Conservation (phyloP, 345 rosid genomes). For the Hevea brasiliensis region DNA sequence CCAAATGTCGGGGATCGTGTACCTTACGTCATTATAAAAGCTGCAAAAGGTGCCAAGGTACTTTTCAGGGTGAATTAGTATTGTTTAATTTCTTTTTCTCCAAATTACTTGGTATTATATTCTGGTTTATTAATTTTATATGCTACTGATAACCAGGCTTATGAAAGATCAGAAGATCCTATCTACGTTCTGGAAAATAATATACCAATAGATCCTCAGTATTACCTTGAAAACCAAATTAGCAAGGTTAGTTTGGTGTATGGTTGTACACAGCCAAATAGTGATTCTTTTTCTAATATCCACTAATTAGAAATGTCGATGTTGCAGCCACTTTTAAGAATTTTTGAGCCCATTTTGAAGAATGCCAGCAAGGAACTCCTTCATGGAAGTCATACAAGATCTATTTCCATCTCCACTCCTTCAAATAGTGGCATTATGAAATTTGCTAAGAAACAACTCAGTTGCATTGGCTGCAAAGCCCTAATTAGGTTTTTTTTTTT, state of each 20-base stretch:
- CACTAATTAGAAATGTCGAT: constrained; percentile 17
- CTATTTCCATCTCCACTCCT: constrained; percentile 87
- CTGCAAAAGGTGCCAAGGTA: constrained; percentile 98
- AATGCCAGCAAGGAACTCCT: constrained; percentile 94
- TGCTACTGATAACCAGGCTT: constrained; percentile 55
- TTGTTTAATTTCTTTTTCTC: background rate
- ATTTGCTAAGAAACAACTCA: constrained; percentile 82
- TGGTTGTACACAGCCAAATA: constrained; percentile 8
- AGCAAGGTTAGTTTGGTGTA: constrained; percentile 62
- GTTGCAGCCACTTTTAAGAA: constrained; percentile 86
- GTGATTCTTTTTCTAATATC: background rate
- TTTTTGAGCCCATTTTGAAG: constrained; percentile 94
- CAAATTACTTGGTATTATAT: background rate
- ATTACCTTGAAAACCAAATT: constrained; percentile 93
- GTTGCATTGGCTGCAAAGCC: constrained; percentile 90
- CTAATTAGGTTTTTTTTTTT: constrained; percentile 48
- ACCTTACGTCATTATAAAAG: constrained; percentile 87
- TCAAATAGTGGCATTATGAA: constrained; percentile 91
- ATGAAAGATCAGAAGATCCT: constrained; percentile 96
- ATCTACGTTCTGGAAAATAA: constrained; percentile 86
- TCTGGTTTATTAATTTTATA: constrained; percentile 1
- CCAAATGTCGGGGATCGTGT: constrained; percentile 99
- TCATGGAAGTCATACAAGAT: constrained; percentile 88
- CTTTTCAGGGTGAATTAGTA: constrained; percentile 5
- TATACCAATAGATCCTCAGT: constrained; percentile 91